phyloP scores from a whole-genome alignment of 345 rosid genomes.

The Kandelia obovata region DNA sequence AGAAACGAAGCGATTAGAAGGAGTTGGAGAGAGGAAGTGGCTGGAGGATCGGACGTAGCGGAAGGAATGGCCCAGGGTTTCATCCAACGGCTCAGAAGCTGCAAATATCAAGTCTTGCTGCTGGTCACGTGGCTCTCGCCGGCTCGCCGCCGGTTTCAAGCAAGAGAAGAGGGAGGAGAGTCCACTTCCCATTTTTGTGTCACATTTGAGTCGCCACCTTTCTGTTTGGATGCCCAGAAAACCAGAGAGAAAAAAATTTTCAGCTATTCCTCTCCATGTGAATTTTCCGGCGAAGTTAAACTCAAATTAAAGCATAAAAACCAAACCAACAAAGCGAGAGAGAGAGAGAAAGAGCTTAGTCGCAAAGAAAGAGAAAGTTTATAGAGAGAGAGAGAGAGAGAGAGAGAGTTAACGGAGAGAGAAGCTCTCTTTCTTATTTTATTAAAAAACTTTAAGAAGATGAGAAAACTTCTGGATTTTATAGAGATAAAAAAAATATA shows the following conservation, averaged over 20 bases:
- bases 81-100: constrained; percentile 70
- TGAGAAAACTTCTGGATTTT: no score
- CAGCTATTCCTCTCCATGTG: neutral
- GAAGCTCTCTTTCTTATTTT: no score
- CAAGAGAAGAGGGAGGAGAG: constrained; percentile 68
- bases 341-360: neutral
- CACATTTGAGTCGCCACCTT: constrained; percentile 69
- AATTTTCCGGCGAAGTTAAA: neutral
- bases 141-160: constrained; percentile 37
- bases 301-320: neutral
- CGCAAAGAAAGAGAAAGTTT: constrained; percentile 1
- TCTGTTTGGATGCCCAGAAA: constrained; percentile 31
- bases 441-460: no score
- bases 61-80: constrained; percentile 92
- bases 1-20: constrained; percentile 82
- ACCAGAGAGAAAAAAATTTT: neutral
- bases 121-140: constrained; percentile 25
- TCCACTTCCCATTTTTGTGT: constrained; percentile 71
- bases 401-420: neutral
- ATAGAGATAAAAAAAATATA: no score
- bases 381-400: no score
- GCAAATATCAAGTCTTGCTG: constrained; percentile 48
- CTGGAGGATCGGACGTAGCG: constrained; percentile 92
- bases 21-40: constrained; percentile 75
- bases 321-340: neutral